Evolutionary conservation across 2,329 filamentous ascomycete species (phyloP).

Genomic region (Monilinia fructicola): DNA sequence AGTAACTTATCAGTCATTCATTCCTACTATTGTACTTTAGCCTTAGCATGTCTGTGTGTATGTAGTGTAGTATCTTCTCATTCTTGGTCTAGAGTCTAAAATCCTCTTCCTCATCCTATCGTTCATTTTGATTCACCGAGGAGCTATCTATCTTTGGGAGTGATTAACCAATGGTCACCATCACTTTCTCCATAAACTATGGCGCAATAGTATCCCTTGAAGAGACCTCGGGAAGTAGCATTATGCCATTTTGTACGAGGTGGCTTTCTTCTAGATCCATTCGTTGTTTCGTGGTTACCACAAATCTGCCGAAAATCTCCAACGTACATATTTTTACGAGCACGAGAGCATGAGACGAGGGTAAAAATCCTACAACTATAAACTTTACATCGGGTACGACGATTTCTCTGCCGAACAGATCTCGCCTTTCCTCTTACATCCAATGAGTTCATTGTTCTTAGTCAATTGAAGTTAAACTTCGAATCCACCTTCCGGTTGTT

Average conservation of each 20-base stretch:
- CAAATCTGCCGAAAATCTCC: background rate
- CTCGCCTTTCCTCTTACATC: background rate
- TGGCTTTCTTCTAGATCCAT: background rate
- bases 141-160: slow-evolving; percentile 1
- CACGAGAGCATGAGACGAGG: background rate
- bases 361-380: slow-evolving; percentile 13
- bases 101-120: background rate
- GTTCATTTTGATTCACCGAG: background rate
- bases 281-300: slow-evolving; percentile 2
- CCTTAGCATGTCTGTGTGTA: too few relatives aligned
- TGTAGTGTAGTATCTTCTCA: background rate
- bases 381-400: background rate
- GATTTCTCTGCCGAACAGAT: background rate
- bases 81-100: slow-evolving; percentile 4
- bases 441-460: background rate
- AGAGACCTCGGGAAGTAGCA: slow-evolving; percentile 13
- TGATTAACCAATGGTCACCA: slow-evolving; percentile 1
- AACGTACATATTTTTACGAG: slow-evolving; percentile 15
- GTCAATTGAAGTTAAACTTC: slow-evolving; percentile 1
- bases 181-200: slow-evolving; percentile 9
- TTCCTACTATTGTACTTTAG: too few relatives aligned
- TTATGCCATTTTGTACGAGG: background rate
- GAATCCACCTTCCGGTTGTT: background rate
- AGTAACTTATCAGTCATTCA: too few relatives aligned
- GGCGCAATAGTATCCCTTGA: slow-evolving; percentile 17